Evolutionary conservation across 2,329 filamentous ascomycete species (phyloP), one percentile per base, ranked within the genome.

Genomic region (Cladophialophora carrionii): DNA sequence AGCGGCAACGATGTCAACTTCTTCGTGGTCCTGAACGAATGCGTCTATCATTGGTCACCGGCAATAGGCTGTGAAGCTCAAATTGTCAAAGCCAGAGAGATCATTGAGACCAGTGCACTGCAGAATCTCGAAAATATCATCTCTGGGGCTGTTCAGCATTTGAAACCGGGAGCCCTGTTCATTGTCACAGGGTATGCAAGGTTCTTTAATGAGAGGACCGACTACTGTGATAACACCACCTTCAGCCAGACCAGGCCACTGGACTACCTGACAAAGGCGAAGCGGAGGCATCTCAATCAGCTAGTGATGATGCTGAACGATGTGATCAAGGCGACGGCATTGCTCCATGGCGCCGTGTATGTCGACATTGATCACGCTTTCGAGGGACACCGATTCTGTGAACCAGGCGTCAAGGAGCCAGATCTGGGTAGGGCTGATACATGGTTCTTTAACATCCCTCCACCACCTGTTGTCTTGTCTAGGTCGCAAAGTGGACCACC

Each of bases 1-100:
- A 71, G 72, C 24, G 73, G 73, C 3, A 74, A 74, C 62, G 72
- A 74, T 61, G 68, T 71, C 41, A 65, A 70, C 34, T 74, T 74
- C 68, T 72, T 72, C 31, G 63, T 65, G 31, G 62, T 74, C 17
- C 68, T 74, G 59, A 74, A 74, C 54, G 71, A 67, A 49, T 74
- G 73, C 55, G 49, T 73, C 14, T 73, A 73, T 63, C 65, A 71
- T 26, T 74, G 71, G 70, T 52, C 67, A 65, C 54, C 69, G 49
- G 14, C 57, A 24, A 62, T 66, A 29, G 48, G 54, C 48, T 72
- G 71, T 59, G 68, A 68, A 24, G 60, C 62, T 8, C 66, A 68
- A 56, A 49, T 72, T 31, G 57, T 51, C 22, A 61, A 67, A 57
- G 66, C 69, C 17, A 57, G 68, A 57, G 49, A 54, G 17, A 55